A percentile compares a stretch with the other conserved stretches of the same genome.
These are phyloP conservation scores for Corymbia citriodora DNA, from an alignment of 441 rosid genomes.

Conservation along the genomic window DNA sequence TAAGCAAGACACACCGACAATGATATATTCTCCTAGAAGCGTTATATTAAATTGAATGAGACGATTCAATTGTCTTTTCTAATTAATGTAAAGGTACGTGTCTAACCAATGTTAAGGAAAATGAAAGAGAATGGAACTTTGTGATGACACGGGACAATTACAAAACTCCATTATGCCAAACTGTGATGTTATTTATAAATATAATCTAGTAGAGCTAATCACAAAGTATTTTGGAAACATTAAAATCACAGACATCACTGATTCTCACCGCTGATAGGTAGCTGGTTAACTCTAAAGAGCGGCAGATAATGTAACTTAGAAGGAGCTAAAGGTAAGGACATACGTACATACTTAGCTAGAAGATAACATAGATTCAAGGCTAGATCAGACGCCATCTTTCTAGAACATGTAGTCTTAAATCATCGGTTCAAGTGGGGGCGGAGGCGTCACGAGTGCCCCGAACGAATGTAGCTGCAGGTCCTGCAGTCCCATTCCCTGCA, in stretches of 20 bases:
- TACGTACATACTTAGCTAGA: no score
- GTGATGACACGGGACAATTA: rapidly evolving
- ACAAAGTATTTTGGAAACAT: background rate
- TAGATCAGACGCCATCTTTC: background rate
- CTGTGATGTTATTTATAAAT: no score
- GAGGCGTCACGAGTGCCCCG: rapidly evolving
- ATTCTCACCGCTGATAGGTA: rapidly evolving
- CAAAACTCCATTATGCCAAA: background rate
- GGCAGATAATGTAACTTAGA: background rate
- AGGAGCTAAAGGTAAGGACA: no score
- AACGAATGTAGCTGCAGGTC: background rate
- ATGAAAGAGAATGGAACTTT: background rate
- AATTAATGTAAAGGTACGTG: background rate
- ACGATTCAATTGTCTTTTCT: no score
- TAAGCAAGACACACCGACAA: background rate
- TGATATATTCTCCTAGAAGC: background rate
- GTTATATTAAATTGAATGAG: no score
- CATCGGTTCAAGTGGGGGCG: background rate
- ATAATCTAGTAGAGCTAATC: background rate
- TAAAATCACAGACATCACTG: background rate
- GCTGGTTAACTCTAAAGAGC: background rate
- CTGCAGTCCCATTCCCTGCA: rapidly evolving
- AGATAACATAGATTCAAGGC: no score
- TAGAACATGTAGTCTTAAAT: background rate
- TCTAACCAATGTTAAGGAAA: no score